Evolutionary conservation across 2,329 filamentous ascomycete genomes (phyloP).

Genomic region (Dothistroma pini): DNA sequence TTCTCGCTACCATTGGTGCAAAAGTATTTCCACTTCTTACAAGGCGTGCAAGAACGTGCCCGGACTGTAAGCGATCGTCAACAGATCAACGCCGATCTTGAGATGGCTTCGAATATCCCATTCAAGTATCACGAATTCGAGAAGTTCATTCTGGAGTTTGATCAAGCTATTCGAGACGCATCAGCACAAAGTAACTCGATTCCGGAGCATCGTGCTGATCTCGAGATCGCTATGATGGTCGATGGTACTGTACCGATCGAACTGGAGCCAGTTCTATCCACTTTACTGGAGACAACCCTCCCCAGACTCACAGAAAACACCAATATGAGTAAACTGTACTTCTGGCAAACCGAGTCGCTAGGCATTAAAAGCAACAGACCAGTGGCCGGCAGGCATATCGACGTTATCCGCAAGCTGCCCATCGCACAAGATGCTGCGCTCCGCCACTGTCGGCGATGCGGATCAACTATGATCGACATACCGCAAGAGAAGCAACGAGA

Average conservation of each 20-base stretch:
- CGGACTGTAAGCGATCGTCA: constrained; percentile 52
- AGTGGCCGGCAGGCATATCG: constrained; percentile 45
- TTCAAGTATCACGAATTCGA: constrained; percentile 47
- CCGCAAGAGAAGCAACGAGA: constrained; percentile 23
- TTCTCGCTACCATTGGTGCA: constrained; percentile 62
- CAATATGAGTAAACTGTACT: constrained; percentile 66
- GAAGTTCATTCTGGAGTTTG: constrained; percentile 54
- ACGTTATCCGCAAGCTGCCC: constrained; percentile 54
- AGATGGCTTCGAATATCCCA: constrained; percentile 46
- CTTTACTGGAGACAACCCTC: constrained; percentile 50
- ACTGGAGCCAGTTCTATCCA: constrained; percentile 47
- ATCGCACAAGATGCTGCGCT: constrained; percentile 35
- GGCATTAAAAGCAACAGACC: constrained; percentile 38
- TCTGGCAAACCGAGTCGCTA: constrained; percentile 67
- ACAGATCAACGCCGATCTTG: constrained; percentile 53
- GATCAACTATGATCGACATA: constrained; percentile 47
- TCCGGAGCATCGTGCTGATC: constrained; percentile 44
- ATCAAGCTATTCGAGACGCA: constrained; percentile 60
- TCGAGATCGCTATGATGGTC: constrained; percentile 54
- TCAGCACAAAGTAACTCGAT: constrained; percentile 47
- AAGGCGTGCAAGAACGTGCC: constrained; percentile 18
- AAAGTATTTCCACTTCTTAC: constrained; percentile 25
- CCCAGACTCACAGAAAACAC: constrained; percentile 56
- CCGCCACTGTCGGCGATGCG: constrained; percentile 45
- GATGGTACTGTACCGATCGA: constrained; percentile 51